Evolutionary conservation across 257 asterid genomes (phyloP).

Genomic region (Solanum microdontum): DNA sequence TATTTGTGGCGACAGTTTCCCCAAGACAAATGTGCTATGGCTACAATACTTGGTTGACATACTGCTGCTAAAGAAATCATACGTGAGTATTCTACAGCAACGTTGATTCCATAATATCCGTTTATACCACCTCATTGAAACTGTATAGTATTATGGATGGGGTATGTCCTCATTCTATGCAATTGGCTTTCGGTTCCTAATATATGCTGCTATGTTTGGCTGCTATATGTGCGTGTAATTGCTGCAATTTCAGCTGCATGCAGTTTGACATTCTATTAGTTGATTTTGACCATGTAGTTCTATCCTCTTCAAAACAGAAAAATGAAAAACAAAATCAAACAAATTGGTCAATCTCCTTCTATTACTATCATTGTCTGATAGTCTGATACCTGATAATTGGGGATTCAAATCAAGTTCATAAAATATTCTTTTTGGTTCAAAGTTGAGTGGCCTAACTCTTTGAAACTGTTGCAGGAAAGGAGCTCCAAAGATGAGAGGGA

Average conservation of each 20-base stretch:
- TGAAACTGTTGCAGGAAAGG: slow-evolving; percentile 37
- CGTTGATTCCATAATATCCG: not conserved
- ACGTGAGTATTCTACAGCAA: slow-evolving; percentile 40
- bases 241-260: not conserved
- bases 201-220: not conserved
- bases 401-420: not conserved
- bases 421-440: not conserved
- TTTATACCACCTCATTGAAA: not conserved
- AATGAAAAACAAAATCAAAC: not conserved
- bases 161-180: not conserved
- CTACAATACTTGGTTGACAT: slow-evolving; percentile 81
- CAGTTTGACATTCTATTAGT: not conserved
- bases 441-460: not conserved
- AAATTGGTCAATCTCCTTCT: not conserved
- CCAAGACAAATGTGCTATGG: slow-evolving; percentile 90
- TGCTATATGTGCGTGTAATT: not conserved
- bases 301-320: not conserved
- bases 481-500: slow-evolving; percentile 57
- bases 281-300: not conserved
- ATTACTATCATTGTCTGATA: not conserved
- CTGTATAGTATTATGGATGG: not conserved
- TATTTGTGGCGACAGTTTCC: slow-evolving; percentile 41
- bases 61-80: slow-evolving; percentile 67
- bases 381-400: not conserved
- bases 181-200: not conserved